These are phyloP conservation scores for Pleurotus pulmonarius DNA, from an alignment of 768 basidiomycete genomes.

Conservation along the genomic window DNA sequence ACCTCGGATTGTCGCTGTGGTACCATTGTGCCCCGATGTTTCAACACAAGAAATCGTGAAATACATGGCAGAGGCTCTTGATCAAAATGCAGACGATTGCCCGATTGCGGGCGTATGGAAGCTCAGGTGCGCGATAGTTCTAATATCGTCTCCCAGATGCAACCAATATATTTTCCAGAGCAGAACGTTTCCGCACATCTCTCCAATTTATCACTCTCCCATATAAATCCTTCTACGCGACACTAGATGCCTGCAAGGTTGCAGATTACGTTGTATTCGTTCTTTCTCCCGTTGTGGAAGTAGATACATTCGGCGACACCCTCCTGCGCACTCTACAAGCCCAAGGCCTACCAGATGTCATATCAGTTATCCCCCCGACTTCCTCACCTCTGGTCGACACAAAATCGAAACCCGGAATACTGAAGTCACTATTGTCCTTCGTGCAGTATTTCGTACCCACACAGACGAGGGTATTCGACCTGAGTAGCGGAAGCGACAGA, in stretches of 20 bases:
- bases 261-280: conserved; percentile 90
- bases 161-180: conserved; percentile 38
- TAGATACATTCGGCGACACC: conserved; percentile 81
- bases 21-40: conserved; percentile 77
- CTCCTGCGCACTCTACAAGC: conserved; percentile 85
- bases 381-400: conserved; percentile 36
- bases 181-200: conserved; percentile 86
- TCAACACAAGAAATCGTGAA: conserved; percentile 45
- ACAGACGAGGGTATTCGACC: conserved; percentile 73
- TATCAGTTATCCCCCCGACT: conserved; percentile 67
- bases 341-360: conserved; percentile 83
- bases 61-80: conserved; percentile 58
- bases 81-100: conserved; percentile 48
- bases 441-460: conserved; percentile 91
- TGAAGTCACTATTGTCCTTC: conserved; percentile 92
- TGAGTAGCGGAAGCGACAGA: conserved; percentile 59
- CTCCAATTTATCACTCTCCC: conserved; percentile 82
- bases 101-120: conserved; percentile 57
- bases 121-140: conserved; percentile 49
- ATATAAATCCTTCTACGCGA: conserved; percentile 67
- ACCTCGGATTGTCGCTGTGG: conserved; percentile 83
- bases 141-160: background rate
- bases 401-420: conserved; percentile 62
- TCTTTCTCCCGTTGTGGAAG: conserved; percentile 79
- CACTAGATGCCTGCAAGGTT: conserved; percentile 81